phyloP scores from a whole-genome alignment of 768 basidiomycete genomes.

The Calvatia gigantea region DNA sequence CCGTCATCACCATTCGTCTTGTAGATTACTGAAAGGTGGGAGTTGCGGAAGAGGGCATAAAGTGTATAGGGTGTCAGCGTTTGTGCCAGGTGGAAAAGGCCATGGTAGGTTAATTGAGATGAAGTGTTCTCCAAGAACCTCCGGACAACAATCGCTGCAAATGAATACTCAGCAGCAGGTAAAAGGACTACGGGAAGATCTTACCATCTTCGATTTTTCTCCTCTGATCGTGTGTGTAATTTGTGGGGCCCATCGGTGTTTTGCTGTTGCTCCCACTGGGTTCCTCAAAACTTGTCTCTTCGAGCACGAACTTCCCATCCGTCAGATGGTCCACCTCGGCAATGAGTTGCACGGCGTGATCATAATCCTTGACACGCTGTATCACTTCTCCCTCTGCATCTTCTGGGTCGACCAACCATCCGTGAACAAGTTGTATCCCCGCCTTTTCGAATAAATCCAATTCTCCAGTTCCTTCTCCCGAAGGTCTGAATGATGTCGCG shows the following conservation, averaged over 20 bases:
- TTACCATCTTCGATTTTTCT: constrained; percentile 70
- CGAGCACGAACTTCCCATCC: constrained; percentile 53
- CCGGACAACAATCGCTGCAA: constrained; percentile 61
- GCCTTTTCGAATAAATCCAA: constrained; percentile 83
- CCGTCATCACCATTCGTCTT: constrained; percentile 31
- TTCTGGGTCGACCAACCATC: constrained; percentile 80
- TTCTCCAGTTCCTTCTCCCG: constrained; percentile 60
- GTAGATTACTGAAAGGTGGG: constrained; percentile 86
- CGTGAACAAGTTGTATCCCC: constrained; percentile 79
- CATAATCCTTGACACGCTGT: constrained; percentile 59
- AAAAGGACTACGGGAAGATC: constrained; percentile 16
- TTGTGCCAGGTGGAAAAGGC: constrained; percentile 75
- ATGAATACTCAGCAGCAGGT: neutral
- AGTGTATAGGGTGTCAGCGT: constrained; percentile 48
- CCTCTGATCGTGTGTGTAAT: constrained; percentile 51
- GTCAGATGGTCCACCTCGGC: constrained; percentile 79
- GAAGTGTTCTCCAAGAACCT: constrained; percentile 66
- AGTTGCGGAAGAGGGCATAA: constrained; percentile 91
- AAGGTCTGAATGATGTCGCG: constrained; percentile 63
- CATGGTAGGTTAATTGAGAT: constrained; percentile 87
- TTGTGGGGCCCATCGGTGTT: constrained; percentile 20
- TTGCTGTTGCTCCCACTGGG: constrained; percentile 16
- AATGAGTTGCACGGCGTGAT: constrained; percentile 67
- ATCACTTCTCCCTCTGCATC: constrained; percentile 57
- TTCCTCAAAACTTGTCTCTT: constrained; percentile 22